Conservation (phyloP, 2,329 filamentous ascomycete genomes). For the Penicillium corylophilum region DNA sequence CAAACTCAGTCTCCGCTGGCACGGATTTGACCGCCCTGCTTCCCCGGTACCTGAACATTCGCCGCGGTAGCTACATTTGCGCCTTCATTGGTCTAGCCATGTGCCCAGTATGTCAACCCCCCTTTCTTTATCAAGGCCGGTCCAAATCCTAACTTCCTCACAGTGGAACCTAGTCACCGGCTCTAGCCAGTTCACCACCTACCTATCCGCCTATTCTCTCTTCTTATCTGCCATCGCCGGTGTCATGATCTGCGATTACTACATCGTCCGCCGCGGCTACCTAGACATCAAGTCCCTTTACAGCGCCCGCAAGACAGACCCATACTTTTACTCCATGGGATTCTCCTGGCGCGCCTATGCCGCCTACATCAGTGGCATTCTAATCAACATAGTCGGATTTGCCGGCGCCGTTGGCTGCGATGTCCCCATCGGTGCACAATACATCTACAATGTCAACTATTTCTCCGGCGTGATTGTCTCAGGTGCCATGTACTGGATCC, state of each 20-base stretch:
- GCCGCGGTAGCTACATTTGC: conserved; percentile 83
- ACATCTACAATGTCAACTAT: conserved; percentile 90
- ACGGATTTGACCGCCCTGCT: conserved; percentile 79
- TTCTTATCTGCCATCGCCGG: conserved; percentile 92
- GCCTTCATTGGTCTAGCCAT: conserved; percentile 77
- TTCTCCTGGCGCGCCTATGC: conserved; percentile 81
- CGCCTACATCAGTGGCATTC: conserved; percentile 77
- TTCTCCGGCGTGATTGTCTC: conserved; percentile 80
- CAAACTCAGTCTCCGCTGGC: conserved; percentile 79
- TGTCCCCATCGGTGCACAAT: conserved; percentile 75
- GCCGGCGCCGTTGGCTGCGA: conserved; percentile 70
- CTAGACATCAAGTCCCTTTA: conserved; percentile 77
- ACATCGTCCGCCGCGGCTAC: conserved; percentile 78
- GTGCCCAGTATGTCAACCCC: conserved; percentile 61
- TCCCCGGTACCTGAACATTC: conserved; percentile 78
- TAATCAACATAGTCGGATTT: conserved; percentile 91
- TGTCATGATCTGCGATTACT: conserved; percentile 89
- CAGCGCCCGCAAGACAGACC: conserved; percentile 55
- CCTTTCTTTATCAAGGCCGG: neutral
- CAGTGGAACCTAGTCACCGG: conserved; percentile 66
- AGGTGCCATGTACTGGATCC: conserved; percentile 62
- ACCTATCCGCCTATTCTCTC: conserved; percentile 86
- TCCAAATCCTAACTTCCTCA: conserved; percentile 11
- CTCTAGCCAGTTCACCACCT: conserved; percentile 84
- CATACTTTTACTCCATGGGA: conserved; percentile 75